These are phyloP conservation scores for Aristolochia fimbriata DNA, from an alignment of 164 flowering plant genomes.

Conservation along the genomic window DNA sequence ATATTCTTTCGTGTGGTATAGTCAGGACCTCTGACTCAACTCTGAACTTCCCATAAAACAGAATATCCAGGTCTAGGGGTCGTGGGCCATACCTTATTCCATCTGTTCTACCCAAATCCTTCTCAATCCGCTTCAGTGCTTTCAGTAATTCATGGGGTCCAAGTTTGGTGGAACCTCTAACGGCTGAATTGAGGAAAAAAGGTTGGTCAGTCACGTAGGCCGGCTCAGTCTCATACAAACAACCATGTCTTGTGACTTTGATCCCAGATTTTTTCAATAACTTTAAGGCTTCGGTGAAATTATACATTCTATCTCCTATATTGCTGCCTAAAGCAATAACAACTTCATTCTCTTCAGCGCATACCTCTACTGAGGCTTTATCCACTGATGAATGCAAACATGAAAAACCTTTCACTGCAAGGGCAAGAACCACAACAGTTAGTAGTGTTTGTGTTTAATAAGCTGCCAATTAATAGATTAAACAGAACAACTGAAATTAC, in stretches of 20 bases:
- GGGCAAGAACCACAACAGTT: not conserved
- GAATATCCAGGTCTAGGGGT: constrained; percentile 83
- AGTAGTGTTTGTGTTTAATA: not conserved
- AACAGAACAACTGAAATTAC: constrained; percentile 14
- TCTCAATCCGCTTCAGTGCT: constrained; percentile 74
- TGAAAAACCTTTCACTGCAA: constrained; percentile 25
- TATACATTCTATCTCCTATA: constrained; percentile 64
- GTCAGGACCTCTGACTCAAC: constrained; percentile 55
- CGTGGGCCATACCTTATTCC: constrained; percentile 95
- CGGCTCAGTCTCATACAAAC: constrained; percentile 86
- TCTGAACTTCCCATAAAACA: constrained; percentile 71
- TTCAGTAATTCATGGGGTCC: constrained; percentile 66
- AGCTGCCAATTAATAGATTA: not conserved
- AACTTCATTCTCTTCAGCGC: constrained; percentile 67
- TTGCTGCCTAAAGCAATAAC: constrained; percentile 96
- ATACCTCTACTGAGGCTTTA: constrained; percentile 34
- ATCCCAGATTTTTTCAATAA: constrained; percentile 67
- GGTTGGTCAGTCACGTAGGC: constrained; percentile 94
- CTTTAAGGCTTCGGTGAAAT: constrained; percentile 64
- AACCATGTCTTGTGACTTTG: constrained; percentile 56
- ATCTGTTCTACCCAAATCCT: constrained; percentile 64
- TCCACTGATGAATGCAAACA: constrained; percentile 28
- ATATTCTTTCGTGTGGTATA: constrained; percentile 87
- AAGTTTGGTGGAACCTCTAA: constrained; percentile 65
- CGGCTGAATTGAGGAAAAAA: constrained; percentile 80